Evolutionary conservation across 768 basidiomycete species (phyloP).

Genomic region (Russula abietina): DNA sequence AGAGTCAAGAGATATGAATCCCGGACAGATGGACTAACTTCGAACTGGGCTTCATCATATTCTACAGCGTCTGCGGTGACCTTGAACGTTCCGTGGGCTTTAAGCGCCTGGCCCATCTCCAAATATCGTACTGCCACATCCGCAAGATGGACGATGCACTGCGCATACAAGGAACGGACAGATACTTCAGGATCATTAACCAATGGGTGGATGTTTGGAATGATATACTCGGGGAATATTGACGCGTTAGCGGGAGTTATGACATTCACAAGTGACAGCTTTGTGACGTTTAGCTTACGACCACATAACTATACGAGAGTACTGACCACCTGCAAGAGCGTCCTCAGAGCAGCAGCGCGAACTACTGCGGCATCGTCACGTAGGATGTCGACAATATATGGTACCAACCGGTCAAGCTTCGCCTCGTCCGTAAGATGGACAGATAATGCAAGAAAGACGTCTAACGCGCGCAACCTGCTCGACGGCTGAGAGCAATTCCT

Average conservation of each 20-base stretch:
- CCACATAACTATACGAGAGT: not conserved
- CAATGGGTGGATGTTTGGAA: constrained; percentile 82
- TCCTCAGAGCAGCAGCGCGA: constrained; percentile 70
- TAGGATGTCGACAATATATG: constrained; percentile 83
- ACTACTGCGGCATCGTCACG: constrained; percentile 83
- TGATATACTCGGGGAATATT: constrained; percentile 92
- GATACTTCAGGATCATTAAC: constrained; percentile 79
- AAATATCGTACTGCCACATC: constrained; percentile 83
- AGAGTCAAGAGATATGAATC: not conserved
- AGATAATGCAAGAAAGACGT: constrained; percentile 77
- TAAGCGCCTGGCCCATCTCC: constrained; percentile 89
- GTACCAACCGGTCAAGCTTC: constrained; percentile 87
- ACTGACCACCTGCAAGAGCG: constrained; percentile 78
- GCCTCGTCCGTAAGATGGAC: constrained; percentile 89
- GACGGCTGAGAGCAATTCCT: constrained; percentile 82
- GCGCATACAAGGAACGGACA: constrained; percentile 75
- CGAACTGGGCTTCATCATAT: constrained; percentile 73
- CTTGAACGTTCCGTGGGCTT: constrained; percentile 72
- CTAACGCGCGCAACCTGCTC: constrained; percentile 79
- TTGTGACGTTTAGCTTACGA: not conserved
- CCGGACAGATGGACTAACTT: constrained; percentile 37
- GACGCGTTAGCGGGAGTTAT: constrained; percentile 59
- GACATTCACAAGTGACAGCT: constrained; percentile 60
- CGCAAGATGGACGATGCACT: constrained; percentile 78
- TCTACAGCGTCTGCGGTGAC: constrained; percentile 59